Conservation (phyloP, 2,329 filamentous ascomycete genomes). For the Orbilia javanica region DNA sequence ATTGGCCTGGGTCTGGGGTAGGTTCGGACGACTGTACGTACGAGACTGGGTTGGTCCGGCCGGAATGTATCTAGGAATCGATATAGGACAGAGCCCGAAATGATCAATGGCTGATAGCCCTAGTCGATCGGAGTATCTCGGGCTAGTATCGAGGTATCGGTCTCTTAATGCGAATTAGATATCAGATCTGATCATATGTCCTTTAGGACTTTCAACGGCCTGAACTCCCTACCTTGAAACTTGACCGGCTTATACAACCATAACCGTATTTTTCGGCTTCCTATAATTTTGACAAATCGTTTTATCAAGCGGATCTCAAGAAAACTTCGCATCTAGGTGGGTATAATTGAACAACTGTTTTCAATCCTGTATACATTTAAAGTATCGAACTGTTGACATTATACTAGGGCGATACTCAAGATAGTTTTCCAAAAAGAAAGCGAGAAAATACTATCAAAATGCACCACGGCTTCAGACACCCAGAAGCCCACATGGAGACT, state of each 20-base stretch:
- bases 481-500: conserved; percentile 17
- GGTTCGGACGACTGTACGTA: no score
- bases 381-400: no score
- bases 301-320: background rate
- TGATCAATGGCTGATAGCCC: background rate
- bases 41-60: background rate
- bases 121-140: background rate
- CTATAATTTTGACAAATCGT: background rate
- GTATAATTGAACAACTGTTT: background rate
- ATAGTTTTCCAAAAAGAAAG: background rate
- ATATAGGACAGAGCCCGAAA: background rate
- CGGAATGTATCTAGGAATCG: background rate
- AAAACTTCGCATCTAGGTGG: background rate
- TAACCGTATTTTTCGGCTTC: background rate
- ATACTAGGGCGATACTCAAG: no score
- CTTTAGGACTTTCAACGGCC: background rate
- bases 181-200: background rate
- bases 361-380: no score
- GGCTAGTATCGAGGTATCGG: background rate
- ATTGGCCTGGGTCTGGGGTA: background rate
- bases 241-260: background rate
- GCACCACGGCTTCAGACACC: conserved; percentile 20
- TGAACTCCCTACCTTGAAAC: background rate
- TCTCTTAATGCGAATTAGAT: no score
- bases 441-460: no score